Evolutionary conservation across 2,329 filamentous ascomycete species (phyloP).

Genomic region (Arthrobotrys pseudoclavata): DNA sequence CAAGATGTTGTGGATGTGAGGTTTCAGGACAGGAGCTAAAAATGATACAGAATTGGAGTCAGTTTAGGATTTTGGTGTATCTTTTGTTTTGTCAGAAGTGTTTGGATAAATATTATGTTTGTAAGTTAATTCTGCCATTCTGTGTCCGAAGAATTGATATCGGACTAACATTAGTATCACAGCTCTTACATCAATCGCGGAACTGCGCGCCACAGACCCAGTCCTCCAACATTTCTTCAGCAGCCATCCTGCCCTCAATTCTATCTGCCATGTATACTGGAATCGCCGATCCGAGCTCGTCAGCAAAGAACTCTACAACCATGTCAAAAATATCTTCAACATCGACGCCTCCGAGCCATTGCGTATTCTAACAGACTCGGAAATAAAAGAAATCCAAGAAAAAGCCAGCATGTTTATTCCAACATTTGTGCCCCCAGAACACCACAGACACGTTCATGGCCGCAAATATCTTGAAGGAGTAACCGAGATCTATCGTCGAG

Average conservation of each 20-base stretch:
- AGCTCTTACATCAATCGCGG: slow-evolving; percentile 4
- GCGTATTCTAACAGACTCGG: background rate
- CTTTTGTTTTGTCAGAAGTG: slow-evolving; percentile 16
- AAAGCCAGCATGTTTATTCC: slow-evolving; percentile 6
- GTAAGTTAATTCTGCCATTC: background rate
- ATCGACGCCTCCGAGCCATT: background rate
- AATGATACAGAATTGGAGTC: slow-evolving; percentile 15
- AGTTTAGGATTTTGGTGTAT: slow-evolving; percentile 2
- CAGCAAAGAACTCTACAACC: slow-evolving; percentile 11
- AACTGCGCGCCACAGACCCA: slow-evolving; percentile 6
- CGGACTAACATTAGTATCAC: background rate
- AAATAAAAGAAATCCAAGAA: slow-evolving; percentile 7
- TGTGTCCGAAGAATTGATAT: background rate
- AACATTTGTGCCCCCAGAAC: slow-evolving; percentile 2
- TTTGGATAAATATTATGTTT: slow-evolving; percentile 16
- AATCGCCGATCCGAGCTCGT: slow-evolving; percentile 14
- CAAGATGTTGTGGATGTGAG: slow-evolving; percentile 22
- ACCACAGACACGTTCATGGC: slow-evolving; percentile 1
- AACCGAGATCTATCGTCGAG: slow-evolving; percentile 13
- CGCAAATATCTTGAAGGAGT: background rate
- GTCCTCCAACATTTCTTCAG: slow-evolving; percentile 12
- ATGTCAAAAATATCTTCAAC: slow-evolving; percentile 1
- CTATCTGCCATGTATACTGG: slow-evolving; percentile 7
- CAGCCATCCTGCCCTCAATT: background rate
- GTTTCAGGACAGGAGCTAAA: background rate